Evolutionary conservation across 2,329 filamentous ascomycete genomes (phyloP).

Genomic region (Chaetomiaceae sp.): DNA sequence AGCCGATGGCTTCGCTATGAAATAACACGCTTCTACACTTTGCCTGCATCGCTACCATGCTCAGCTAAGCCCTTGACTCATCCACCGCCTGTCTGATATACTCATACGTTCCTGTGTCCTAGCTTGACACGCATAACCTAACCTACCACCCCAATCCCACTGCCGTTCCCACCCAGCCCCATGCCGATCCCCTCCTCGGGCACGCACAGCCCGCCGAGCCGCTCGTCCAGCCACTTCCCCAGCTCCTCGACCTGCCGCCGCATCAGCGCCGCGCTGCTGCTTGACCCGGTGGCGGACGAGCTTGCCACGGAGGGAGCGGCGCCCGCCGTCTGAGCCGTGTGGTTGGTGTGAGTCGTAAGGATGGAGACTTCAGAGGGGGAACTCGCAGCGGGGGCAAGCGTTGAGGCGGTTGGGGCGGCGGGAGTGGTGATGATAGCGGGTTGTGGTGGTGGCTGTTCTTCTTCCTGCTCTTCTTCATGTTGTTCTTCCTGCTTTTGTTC

Average conservation of each 20-base stretch:
- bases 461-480: no score
- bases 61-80: no score
- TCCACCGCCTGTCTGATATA: no score
- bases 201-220: conserved; percentile 47
- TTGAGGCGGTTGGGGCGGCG: background rate
- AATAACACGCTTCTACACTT: no score
- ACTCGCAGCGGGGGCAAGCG: background rate
- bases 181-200: conserved; percentile 46
- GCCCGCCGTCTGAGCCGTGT: conserved; percentile 35
- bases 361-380: conserved; percentile 41
- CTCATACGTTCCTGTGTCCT: no score
- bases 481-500: background rate
- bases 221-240: conserved; percentile 54
- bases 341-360: conserved; percentile 38
- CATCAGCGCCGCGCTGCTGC: conserved; percentile 45
- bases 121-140: no score
- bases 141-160: background rate
- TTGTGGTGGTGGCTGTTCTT: background rate
- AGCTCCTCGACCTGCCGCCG: conserved; percentile 54
- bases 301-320: conserved; percentile 4
- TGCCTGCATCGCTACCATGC: no score
- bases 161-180: background rate
- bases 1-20: no score
- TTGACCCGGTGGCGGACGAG: conserved; percentile 17
- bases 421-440: background rate